These are phyloP conservation scores for Neurospora sp. DNA, from an alignment of 495 filamentous ascomycete species.

Conservation along the genomic window DNA sequence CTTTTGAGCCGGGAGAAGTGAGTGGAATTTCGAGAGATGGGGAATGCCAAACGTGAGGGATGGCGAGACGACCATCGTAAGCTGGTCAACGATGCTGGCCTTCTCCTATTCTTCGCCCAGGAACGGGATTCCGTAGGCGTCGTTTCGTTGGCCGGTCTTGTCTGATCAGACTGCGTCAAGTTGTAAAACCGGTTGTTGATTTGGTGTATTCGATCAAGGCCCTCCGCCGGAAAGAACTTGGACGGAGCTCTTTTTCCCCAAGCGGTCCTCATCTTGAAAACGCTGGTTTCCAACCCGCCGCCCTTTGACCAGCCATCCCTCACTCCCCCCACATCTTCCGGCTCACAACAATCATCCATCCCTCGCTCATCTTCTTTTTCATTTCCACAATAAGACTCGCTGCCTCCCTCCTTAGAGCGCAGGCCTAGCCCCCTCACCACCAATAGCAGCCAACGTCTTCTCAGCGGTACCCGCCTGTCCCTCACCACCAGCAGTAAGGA, in stretches of 20 bases:
- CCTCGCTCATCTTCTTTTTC: neutral
- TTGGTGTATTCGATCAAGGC: neutral
- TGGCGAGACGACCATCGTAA: neutral
- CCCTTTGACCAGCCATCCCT: neutral
- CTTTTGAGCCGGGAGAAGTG: neutral
- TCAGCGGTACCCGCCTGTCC: constrained; percentile 23
- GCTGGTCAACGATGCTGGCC: neutral
- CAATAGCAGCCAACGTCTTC: constrained; percentile 24
- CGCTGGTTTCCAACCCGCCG: neutral
- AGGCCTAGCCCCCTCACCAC: constrained; percentile 19
- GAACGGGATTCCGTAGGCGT: neutral
- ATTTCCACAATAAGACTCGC: neutral
- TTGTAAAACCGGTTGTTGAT: neutral
- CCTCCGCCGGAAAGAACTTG: neutral
- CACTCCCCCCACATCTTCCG: neutral
- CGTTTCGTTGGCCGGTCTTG: neutral
- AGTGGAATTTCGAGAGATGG: neutral
- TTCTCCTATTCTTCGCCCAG: neutral
- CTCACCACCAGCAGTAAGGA: constrained; percentile 25
- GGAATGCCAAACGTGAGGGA: neutral
- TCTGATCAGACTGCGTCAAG: neutral
- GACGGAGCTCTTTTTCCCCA: neutral
- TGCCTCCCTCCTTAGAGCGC: constrained; percentile 14
- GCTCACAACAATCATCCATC: neutral
- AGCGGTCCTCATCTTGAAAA: neutral